Evolutionary conservation across 371 early-diverging fungal species (phyloP), one percentile per base, ranked within the genome.

Genomic region (Rhizopus arrhizus): DNA sequence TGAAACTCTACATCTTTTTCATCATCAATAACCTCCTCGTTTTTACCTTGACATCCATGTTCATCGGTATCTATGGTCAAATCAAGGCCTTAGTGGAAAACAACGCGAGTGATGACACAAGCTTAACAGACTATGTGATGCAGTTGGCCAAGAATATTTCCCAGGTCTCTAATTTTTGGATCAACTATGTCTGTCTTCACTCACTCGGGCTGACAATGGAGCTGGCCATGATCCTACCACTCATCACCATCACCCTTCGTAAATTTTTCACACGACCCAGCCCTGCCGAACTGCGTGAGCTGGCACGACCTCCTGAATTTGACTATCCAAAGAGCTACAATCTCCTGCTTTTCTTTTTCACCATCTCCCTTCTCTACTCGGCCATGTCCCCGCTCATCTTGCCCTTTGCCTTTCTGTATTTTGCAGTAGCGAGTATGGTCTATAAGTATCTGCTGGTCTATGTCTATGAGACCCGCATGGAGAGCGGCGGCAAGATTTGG

Each of bases 1-100:
- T 87, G 56, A 93, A 91, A 69, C 84, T 88, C 60, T 92, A 89
- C 64, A 76, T 86, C 10, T 94, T 92, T 73, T 90, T 88, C 65
- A 84, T 92, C 22, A 63, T 90, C 57, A 87, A 87, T 60, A 89
- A 89, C 63, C 64, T 90, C 16, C 56, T 89, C 47, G 83, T 89
- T 11, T 86, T 87, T 61, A 89, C 89, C 8, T 53, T 89, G 10
- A 66, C 85, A 2, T 78, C 78, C 6, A 84, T 81, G 84, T 77
- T 88, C 7, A 62, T 88, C 46, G 77, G 80, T 8, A 77, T 87
- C 16, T 83, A 81, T 52, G 77, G 81, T 9, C 78, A 82, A 56
- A 62, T 82, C 54, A 77, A 79, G 41, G 66, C 70, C 9, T 53
- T 79, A 3, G 41, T 74, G 3, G 55, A 59, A 8, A 56, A 64